Evolutionary conservation across 768 basidiomycete genomes (phyloP).

Genomic region (Nevesoporus exiguus): DNA sequence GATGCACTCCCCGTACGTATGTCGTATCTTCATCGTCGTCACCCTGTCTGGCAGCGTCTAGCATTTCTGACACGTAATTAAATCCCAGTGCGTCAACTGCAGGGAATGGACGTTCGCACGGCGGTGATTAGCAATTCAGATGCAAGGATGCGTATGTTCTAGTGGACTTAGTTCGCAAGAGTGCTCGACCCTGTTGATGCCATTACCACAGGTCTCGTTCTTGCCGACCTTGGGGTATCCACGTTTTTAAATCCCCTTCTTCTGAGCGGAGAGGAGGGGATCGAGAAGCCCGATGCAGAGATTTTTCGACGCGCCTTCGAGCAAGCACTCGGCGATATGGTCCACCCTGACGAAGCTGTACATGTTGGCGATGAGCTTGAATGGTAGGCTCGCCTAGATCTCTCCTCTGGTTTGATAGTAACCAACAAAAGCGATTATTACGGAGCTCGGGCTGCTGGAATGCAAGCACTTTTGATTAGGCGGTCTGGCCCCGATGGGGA

Average conservation of each 20-base stretch:
- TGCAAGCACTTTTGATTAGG: slow-evolving; percentile 56
- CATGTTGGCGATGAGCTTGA: slow-evolving; percentile 77
- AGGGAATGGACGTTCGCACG: slow-evolving; percentile 43
- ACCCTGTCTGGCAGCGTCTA: neutral
- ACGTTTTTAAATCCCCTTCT: slow-evolving; percentile 49
- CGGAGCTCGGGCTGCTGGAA: slow-evolving; percentile 54
- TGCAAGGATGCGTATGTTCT: slow-evolving; percentile 58
- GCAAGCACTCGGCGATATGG: neutral
- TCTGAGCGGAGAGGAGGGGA: slow-evolving; percentile 65
- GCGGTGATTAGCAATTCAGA: slow-evolving; percentile 75
- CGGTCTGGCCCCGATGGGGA: slow-evolving; percentile 48
- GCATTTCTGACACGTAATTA: slow-evolving; percentile 4
- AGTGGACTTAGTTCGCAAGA: neutral
- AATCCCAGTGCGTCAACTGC: slow-evolving; percentile 43
- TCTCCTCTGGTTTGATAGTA: neutral
- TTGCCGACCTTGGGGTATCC: slow-evolving; percentile 60
- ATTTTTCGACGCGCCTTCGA: slow-evolving; percentile 52
- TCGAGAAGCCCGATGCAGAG: slow-evolving; percentile 63
- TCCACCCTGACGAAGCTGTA: slow-evolving; percentile 39
- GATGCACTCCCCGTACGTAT: slow-evolving; percentile 49
- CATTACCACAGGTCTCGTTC: slow-evolving; percentile 38
- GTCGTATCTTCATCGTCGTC: slow-evolving; percentile 8
- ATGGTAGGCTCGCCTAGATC: slow-evolving; percentile 41
- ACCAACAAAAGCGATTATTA: slow-evolving; percentile 53
- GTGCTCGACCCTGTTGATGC: slow-evolving; percentile 1